Conservation (phyloP, 2,329 filamentous ascomycete genomes). For the Lizonia empirigonia region DNA sequence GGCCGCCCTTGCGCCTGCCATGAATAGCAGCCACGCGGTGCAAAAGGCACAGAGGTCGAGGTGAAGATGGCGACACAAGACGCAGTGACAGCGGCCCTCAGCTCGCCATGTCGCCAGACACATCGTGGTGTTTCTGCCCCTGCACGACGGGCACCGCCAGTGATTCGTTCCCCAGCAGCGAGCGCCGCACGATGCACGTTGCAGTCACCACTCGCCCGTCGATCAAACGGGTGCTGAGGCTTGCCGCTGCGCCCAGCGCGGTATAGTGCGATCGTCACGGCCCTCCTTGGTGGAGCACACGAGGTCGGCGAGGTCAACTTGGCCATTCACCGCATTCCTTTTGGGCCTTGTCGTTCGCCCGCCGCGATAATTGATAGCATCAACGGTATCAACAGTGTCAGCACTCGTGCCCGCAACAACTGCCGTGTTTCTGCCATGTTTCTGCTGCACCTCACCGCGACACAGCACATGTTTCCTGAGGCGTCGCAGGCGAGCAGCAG, state of each 20-base stretch:
- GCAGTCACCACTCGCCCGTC: slow-evolving; percentile 37
- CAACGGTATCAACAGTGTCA: slow-evolving; percentile 17
- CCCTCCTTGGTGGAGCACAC: slow-evolving; percentile 30
- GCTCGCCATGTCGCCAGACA: slow-evolving; percentile 11
- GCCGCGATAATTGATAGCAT: slow-evolving; percentile 12
- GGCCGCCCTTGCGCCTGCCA: slow-evolving; percentile 12
- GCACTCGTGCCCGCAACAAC: slow-evolving; percentile 11
- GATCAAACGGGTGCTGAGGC: slow-evolving; percentile 50
- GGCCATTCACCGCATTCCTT: slow-evolving; percentile 33
- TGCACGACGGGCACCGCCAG: slow-evolving; percentile 8
- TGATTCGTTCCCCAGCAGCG: slow-evolving; percentile 18
- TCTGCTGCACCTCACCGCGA: slow-evolving; percentile 16
- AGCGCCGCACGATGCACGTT: slow-evolving; percentile 41
- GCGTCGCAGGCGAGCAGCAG: slow-evolving; percentile 5
- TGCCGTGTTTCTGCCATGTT: slow-evolving; percentile 8
- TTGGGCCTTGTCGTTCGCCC: slow-evolving; percentile 35
- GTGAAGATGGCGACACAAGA: not conserved
- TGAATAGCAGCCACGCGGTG: slow-evolving; percentile 18
- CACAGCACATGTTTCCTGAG: slow-evolving; percentile 11
- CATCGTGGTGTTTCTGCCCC: slow-evolving; percentile 18
- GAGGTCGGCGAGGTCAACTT: slow-evolving; percentile 47
- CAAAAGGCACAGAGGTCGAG: not conserved
- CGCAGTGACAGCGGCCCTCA: slow-evolving; percentile 17
- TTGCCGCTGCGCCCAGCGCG: slow-evolving; percentile 37
- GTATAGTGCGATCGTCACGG: slow-evolving; percentile 35